Base-by-base conservation (phyloP, 495 filamentous ascomycete species). In the Podospora pseudopauciseta region DNA sequence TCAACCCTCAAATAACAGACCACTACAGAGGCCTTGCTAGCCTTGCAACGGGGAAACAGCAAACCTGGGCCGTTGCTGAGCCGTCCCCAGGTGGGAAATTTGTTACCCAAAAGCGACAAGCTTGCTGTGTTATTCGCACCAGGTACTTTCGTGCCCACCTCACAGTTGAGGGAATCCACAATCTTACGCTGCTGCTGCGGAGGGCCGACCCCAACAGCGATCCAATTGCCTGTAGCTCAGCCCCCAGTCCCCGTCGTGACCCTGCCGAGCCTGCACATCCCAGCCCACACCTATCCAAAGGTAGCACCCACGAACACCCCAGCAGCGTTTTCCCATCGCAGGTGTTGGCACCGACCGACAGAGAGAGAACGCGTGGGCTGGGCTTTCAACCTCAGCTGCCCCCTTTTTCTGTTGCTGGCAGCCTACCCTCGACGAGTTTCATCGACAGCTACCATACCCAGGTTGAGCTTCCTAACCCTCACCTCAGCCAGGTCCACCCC, bases 91-190 rank as follows among this genome's bases (percentile, higher is more conserved):
- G 53, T 55, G 67, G 71, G 68, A 75, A 73, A 72, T 73, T 70
- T 69, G 70, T 64, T 73, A 39, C 71, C 73, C 68, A 59, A 73
- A 69, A 63, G 1, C 13, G 72, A 70, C 60, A 71, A 74, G 74
- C 69, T 71, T 23, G 23, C 58, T 2, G 60, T 63, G 65, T 30
- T 34, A 56, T 63, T 68, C 16, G 26, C 18, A 64, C 64, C 39
- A 61, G 54, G 62, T n/a, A 11, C 30, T 32, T 32, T 32, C 23
- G 23, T 23, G 23, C 1, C 4, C 30, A 32, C 30, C 30, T 32
- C 4, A 32, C 7, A 32, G 26, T 23, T 0, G 32, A 13, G 2
- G 58, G 39, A 32, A 67, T 56, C 39, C 39, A 44, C 28, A 68
- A 70, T 68, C 65, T 72, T 57, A 57, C 67, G 23, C 23, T 23